phyloP scores from a whole-genome alignment of 108 stramenopile genomes.

The Cyclotella choctawhatcheeana region DNA sequence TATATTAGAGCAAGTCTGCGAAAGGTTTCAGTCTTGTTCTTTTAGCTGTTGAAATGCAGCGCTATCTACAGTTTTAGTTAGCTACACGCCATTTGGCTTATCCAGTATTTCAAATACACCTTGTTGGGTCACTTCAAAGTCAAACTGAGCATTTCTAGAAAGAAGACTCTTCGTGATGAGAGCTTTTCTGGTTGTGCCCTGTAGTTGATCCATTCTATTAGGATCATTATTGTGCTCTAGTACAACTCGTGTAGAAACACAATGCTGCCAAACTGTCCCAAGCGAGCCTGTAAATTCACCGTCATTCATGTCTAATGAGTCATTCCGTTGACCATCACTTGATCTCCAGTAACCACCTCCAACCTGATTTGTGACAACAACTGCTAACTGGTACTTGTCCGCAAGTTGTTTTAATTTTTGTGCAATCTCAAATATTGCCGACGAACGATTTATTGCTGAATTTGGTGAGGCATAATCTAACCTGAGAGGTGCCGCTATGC shows the following conservation, averaged over 20 bases:
- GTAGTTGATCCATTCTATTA: constrained; percentile 16
- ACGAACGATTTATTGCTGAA: constrained; percentile 57
- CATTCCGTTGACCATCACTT: not conserved
- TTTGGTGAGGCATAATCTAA: constrained; percentile 65
- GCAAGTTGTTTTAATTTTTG: constrained; percentile 76
- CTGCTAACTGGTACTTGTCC: constrained; percentile 68
- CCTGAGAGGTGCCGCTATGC: constrained; percentile 83
- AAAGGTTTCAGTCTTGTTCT: too few relatives aligned
- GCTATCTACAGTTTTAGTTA: too few relatives aligned
- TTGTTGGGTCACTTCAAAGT: constrained; percentile 29
- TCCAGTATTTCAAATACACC: constrained; percentile 41
- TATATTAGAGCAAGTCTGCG: too few relatives aligned
- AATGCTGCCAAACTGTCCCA: constrained; percentile 89
- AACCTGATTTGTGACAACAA: constrained; percentile 86
- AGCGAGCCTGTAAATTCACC: constrained; percentile 68
- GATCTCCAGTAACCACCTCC: constrained; percentile 39
- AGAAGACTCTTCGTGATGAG: constrained; percentile 48
- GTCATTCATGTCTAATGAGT: constrained; percentile 35
- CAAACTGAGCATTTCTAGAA: constrained; percentile 24
- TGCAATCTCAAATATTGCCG: constrained; percentile 67
- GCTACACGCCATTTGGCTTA: too few relatives aligned
- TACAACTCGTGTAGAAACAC: constrained; percentile 74
- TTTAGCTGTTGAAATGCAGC: too few relatives aligned
- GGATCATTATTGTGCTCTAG: constrained; percentile 60
- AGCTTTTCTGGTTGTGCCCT: constrained; percentile 31